Evolutionary conservation across 495 filamentous ascomycete species (phyloP).

Genomic region (Penicillium silybi): DNA sequence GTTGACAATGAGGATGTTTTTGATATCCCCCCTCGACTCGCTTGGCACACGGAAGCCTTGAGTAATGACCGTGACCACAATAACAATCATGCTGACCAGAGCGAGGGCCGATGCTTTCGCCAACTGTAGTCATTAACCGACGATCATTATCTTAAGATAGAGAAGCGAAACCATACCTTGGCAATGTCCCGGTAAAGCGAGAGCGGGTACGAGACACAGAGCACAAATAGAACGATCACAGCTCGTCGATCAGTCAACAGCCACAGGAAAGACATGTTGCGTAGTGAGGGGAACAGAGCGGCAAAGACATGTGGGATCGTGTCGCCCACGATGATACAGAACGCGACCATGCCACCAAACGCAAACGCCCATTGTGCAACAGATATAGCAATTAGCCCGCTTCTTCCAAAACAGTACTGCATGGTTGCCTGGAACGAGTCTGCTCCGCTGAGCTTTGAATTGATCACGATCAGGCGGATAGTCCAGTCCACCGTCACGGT

Average conservation of each 20-base stretch:
- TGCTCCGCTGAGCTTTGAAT: slow-evolving; percentile 88
- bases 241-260: slow-evolving; percentile 75
- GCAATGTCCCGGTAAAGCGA: slow-evolving; percentile 95
- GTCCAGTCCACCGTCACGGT: slow-evolving; percentile 93
- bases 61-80: slow-evolving; percentile 82
- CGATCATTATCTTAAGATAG: neutral
- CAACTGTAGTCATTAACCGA: slow-evolving; percentile 55
- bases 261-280: slow-evolving; percentile 70
- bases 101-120: slow-evolving; percentile 93
- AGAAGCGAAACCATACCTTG: slow-evolving; percentile 54
- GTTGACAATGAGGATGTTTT: slow-evolving; percentile 65
- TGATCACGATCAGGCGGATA: slow-evolving; percentile 91
- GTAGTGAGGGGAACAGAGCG: slow-evolving; percentile 74
- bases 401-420: slow-evolving; percentile 85
- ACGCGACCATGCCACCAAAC: slow-evolving; percentile 97
- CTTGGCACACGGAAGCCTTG: slow-evolving; percentile 70
- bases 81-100: slow-evolving; percentile 85
- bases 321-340: slow-evolving; percentile 95
- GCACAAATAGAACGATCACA: slow-evolving; percentile 78
- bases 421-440: slow-evolving; percentile 93
- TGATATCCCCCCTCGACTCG: slow-evolving; percentile 66
- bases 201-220: slow-evolving; percentile 86
- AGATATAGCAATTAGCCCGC: slow-evolving; percentile 84
- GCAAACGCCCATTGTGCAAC: slow-evolving; percentile 95
- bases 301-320: slow-evolving; percentile 85